Evolutionary conservation across 106 monocot genomes (phyloP), one percentile per base, ranked within the genome.

Genomic region (Dendrobium huoshanense): DNA sequence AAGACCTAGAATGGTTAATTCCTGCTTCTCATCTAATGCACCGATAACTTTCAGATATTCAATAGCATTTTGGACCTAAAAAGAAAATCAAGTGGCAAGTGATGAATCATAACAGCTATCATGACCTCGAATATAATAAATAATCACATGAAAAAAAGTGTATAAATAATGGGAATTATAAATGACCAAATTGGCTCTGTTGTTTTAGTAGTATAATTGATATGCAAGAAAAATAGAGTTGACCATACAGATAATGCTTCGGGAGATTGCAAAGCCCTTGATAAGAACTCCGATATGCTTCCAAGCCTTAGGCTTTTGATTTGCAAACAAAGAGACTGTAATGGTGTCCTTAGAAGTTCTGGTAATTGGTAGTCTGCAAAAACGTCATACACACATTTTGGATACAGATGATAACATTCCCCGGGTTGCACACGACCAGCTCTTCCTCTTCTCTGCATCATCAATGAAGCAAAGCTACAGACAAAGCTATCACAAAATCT

Each of bases 271-370:
- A 99, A 79, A 79, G 99, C 99, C 58, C 91, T 91, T 44, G 99
- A 95, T 79, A 99, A 85, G 75, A 99, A 99, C 77, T 99, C 91
- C 20, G 95, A 95, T 31, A 99, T 99, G 81, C 90, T 91, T 80
- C 99, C 99, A 80, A 99, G 92, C 17, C 78, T 85, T 73, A 99
- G 78, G 75, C 93, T 95, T 84, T 99, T 99, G 68, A 99, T 99
- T 91, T 99, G 99, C 84, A 99, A 83, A 84, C 99, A 99, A 73
- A 99, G 95, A 83, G 99, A 99, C 74, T 99, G 99, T 24, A 99
- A 78, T 48, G 99, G 99, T 42, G 99, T 99, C 74, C 99, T 93
- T 76, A 95, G 67, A 78, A 99, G 93, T 83, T 99, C 99, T 49
- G 99, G 99, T 74, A 93, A 87, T 77, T 99, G 99, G 82, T 99